Evolutionary conservation across 2,329 filamentous ascomycete species (phyloP).

Genomic region (Cytospora piceicola): DNA sequence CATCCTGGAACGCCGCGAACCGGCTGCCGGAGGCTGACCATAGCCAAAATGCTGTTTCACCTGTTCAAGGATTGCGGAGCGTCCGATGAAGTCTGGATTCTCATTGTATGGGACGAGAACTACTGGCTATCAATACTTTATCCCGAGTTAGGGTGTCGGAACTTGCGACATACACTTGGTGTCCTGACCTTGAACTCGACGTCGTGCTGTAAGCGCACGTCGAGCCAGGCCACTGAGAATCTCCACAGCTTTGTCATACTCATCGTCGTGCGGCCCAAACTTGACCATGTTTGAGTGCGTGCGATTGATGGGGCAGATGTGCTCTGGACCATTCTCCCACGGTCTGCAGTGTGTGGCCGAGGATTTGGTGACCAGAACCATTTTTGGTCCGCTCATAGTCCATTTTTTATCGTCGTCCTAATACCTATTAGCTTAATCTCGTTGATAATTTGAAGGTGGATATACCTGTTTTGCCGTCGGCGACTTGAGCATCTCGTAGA

Average conservation of each 20-base stretch:
- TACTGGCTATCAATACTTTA: background rate
- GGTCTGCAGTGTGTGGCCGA: conserved; percentile 36
- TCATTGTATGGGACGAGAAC: conserved; percentile 1
- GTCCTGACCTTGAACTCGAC: background rate
- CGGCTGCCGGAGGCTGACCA: background rate
- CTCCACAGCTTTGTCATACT: conserved; percentile 28
- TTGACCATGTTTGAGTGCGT: conserved; percentile 36
- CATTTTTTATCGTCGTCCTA: conserved; percentile 18
- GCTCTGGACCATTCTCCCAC: conserved; percentile 33
- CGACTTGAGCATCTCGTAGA: too few relatives aligned
- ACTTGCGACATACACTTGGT: background rate
- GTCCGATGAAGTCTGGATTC: background rate
- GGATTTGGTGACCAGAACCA: conserved; percentile 34
- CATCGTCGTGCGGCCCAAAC: conserved; percentile 33
- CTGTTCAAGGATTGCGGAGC: background rate
- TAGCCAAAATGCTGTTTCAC: background rate
- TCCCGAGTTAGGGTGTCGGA: background rate
- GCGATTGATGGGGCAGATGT: conserved; percentile 33
- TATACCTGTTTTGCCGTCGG: too few relatives aligned
- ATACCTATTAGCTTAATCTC: background rate
- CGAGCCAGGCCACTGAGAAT: background rate
- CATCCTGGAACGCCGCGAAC: background rate
- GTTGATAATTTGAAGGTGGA: too few relatives aligned
- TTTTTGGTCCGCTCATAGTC: conserved; percentile 33
- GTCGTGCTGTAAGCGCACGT: background rate